These are phyloP conservation scores for Salix purpurea DNA, from an alignment of 345 rosid genomes.

Conservation along the genomic window DNA sequence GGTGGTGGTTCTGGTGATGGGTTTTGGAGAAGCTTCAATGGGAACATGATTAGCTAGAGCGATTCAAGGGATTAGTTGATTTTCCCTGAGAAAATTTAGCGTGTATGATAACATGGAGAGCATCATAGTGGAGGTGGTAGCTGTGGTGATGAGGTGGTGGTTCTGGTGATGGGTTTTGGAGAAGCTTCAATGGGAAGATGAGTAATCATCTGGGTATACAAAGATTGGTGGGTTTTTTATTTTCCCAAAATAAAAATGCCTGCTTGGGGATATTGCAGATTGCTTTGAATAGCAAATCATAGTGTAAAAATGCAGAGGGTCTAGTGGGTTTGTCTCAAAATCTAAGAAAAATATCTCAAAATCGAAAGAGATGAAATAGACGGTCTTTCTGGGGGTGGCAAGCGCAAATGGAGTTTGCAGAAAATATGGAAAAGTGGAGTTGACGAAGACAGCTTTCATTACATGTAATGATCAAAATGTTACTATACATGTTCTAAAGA, in stretches of 20 bases:
- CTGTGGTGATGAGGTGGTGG: too few species aligned
- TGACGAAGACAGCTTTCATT: neutral
- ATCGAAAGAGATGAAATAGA: neutral
- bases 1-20: too few species aligned
- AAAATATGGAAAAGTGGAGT: neutral
- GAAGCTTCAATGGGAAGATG: too few species aligned
- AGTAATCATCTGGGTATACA: too few species aligned
- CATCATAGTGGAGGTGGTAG: too few species aligned
- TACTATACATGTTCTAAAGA: conserved; percentile 3
- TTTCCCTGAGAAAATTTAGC: too few species aligned
- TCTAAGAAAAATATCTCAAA: neutral
- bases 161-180: too few species aligned
- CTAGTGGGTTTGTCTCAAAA: neutral
- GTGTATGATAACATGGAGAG: too few species aligned
- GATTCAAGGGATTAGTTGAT: too few species aligned
- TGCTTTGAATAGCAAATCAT: neutral
- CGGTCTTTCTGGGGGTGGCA: neutral
- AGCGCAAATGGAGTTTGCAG: neutral
- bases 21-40: too few species aligned
- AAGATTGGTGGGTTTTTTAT: too few species aligned
- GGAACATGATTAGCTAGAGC: too few species aligned
- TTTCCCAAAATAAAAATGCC: neutral
- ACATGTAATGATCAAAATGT: neutral
- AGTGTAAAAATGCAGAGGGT: neutral
- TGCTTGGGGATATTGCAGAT: neutral